A percentile compares a stretch with the other conserved stretches of the same genome.
phyloP scores from a whole-genome alignment of 2,329 filamentous ascomycete species.

The Phialophora chinensis region DNA sequence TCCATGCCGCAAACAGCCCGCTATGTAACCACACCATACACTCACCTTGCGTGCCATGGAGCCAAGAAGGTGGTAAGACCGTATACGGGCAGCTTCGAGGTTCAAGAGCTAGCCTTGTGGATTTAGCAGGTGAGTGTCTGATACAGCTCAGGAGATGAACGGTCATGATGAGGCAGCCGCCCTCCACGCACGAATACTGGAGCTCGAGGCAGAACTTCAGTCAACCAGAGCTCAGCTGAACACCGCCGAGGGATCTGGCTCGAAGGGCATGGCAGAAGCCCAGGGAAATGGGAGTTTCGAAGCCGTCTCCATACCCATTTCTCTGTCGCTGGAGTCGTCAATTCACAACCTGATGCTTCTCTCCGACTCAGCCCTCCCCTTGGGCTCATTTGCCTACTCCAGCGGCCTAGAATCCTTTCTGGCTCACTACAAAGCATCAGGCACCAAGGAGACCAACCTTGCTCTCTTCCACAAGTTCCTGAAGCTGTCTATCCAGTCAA shows the following conservation, averaged over 20 bases:
- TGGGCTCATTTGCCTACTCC: constrained; percentile 70
- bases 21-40: background rate
- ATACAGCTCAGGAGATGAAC: background rate
- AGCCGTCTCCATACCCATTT: constrained; percentile 8
- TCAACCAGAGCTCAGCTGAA: constrained; percentile 50
- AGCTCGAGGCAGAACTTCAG: constrained; percentile 56
- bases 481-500: constrained; percentile 61
- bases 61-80: background rate
- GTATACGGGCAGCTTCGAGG: background rate
- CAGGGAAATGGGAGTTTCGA: constrained; percentile 1
- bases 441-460: constrained; percentile 39
- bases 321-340: constrained; percentile 34
- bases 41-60: background rate
- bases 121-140: too few relatives aligned
- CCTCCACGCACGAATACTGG: constrained; percentile 45
- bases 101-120: background rate
- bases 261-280: constrained; percentile 4
- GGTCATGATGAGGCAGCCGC: constrained; percentile 25
- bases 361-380: constrained; percentile 67
- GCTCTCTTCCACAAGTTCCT: constrained; percentile 62
- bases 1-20: too few relatives aligned
- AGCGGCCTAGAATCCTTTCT: constrained; percentile 69
- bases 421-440: constrained; percentile 57
- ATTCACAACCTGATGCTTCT: constrained; percentile 59
- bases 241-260: constrained; percentile 19